Percentiles rank a stretch among this genome's conserved stretches.
These are phyloP conservation scores for Trichophyton benhamiae DNA, from an alignment of 2,329 filamentous ascomycete species.

Conservation along the genomic window DNA sequence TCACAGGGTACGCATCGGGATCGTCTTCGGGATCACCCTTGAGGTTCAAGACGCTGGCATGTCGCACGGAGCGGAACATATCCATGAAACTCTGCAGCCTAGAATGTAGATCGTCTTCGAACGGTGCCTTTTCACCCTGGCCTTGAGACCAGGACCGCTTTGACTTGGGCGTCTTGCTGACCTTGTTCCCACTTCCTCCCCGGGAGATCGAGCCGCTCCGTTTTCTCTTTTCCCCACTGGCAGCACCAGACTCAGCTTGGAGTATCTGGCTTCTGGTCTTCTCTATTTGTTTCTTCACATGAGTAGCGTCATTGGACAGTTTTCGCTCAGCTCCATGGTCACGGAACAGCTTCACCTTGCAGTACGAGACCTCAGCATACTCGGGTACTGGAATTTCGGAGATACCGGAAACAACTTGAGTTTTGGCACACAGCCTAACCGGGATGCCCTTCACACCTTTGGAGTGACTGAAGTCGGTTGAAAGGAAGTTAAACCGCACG, in stretches of 20 bases:
- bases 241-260: constrained; percentile 50
- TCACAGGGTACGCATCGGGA: constrained; percentile 34
- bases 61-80: constrained; percentile 35
- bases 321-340: constrained; percentile 94
- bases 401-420: constrained; percentile 41
- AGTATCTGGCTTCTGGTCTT: constrained; percentile 89
- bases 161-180: constrained; percentile 60
- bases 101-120: constrained; percentile 35
- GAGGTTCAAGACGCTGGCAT: constrained; percentile 32
- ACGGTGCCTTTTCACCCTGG: constrained; percentile 28
- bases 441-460: constrained; percentile 98
- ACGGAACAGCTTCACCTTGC: constrained; percentile 93
- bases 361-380: constrained; percentile 55
- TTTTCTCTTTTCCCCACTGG: constrained; percentile 47
- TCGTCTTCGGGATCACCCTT: constrained; percentile 35
- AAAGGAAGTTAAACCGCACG: constrained; percentile 95
- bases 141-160: constrained; percentile 94
- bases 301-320: constrained; percentile 82
- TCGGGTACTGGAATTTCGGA: constrained; percentile 5
- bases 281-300: constrained; percentile 93
- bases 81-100: constrained; percentile 34
- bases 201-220: constrained; percentile 40
- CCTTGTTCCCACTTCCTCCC: constrained; percentile 31
- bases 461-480: constrained; percentile 96
- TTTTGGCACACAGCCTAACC: constrained; percentile 84